Base-by-base conservation (phyloP, 139 green algal species). In the Astrephomene gubernaculifera region DNA sequence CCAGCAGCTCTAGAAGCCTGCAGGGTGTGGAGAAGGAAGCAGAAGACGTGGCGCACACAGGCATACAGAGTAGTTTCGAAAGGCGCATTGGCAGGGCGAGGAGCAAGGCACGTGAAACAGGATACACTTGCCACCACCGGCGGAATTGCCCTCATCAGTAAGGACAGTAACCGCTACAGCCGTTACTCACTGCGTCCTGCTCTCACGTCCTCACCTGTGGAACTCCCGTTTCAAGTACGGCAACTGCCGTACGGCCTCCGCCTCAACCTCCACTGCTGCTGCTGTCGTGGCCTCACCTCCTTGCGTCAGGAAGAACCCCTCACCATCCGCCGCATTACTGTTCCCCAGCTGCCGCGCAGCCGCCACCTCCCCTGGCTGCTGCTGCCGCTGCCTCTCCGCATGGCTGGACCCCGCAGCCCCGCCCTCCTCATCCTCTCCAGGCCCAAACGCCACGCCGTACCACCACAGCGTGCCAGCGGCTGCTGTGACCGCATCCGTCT, bases 1-100 rank as follows among this genome's bases (percentile, higher is more conserved):
- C 41, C 57, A 83, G 39, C 41, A 83, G 60, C 60, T 72, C 60
- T 41, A 83, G 65, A 38, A 83, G 39, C 75, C 75, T 83, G 41
- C 38, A 76, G 33, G 33, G 65, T 5, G 33, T 27, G 33, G 33
- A 17, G 45, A 17, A 2, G 49, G 36, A 10, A 35, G 49, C 49
- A 17, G 49, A 12, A 57, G 49, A 57, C 49, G 17, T 57, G 17
- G 17, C 14, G 49, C 49, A 12, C 49, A 57, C n/a, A n/a, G n/a
- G n/a, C n/a, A n/a, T n/a, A n/a, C n/a, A n/a, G n/a, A n/a, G n/a
- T n/a, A n/a, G n/a, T n/a, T n/a, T n/a, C n/a, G n/a, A n/a, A n/a
- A n/a, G n/a, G n/a, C n/a, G n/a, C n/a, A n/a, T n/a, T n/a, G n/a
- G n/a, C n/a, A n/a, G n/a, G n/a, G n/a, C n/a, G n/a, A n/a, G n/a